phyloP scores from a whole-genome alignment of 352 stramenopile genomes.

The Globisporangium iwayamae region DNA sequence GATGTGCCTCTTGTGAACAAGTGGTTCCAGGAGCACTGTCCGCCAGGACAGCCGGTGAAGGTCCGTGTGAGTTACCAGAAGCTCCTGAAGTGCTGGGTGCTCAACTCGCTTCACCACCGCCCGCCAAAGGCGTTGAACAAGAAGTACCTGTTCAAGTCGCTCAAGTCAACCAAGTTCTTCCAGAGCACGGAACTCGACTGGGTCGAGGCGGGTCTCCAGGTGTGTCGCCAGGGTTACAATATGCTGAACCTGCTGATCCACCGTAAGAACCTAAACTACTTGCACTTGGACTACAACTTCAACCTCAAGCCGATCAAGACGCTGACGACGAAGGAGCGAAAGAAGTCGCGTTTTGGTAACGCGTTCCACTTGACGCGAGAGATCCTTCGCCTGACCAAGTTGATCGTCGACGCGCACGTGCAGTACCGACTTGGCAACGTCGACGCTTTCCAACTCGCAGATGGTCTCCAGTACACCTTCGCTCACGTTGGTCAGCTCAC shows the following conservation, averaged over 20 bases:
- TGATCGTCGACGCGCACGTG: conserved; percentile 99
- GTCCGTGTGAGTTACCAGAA: conserved; percentile 99
- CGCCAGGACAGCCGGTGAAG: conserved; percentile 98
- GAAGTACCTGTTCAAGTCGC: conserved; percentile 97
- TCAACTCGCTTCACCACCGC: conserved; percentile 97
- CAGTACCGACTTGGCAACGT: conserved; percentile 99
- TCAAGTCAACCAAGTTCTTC: conserved; percentile 99
- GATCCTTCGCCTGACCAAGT: conserved; percentile 98
- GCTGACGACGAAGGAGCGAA: conserved; percentile 99
- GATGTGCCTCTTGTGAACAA: conserved; percentile 99
- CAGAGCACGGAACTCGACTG: conserved; percentile 99
- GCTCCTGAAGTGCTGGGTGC: conserved; percentile 99
- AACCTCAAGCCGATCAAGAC: conserved; percentile 99
- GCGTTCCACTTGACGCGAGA: conserved; percentile 96
- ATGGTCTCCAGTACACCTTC: conserved; percentile 99
- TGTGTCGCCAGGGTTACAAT: conserved; percentile 99
- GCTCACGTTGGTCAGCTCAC: conserved; percentile 99
- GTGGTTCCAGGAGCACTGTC: conserved; percentile 99
- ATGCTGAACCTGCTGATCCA: conserved; percentile 99
- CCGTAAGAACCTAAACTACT: conserved; percentile 99
- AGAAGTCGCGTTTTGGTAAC: conserved; percentile 98
- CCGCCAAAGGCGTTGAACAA: conserved; percentile 95
- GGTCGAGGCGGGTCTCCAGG: conserved; percentile 97
- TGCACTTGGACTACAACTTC: conserved; percentile 99
- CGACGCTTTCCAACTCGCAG: conserved; percentile 98